phyloP scores from a whole-genome alignment of 345 rosid genomes.

The Geranium brycei region DNA sequence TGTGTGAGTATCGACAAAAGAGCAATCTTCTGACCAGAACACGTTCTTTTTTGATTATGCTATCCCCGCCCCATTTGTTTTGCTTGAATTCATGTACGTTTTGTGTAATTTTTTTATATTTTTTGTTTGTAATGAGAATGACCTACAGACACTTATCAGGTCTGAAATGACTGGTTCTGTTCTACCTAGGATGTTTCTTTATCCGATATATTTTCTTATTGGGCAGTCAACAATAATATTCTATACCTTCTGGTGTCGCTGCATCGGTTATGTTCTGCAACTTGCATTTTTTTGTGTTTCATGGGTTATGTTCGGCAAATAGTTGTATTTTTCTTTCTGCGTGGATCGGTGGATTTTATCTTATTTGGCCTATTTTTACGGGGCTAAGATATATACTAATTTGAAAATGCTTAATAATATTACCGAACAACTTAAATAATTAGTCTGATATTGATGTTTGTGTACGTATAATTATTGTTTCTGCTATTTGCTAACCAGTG shows the following conservation, averaged over 20 bases:
- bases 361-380: background rate
- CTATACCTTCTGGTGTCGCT: background rate
- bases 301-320: background rate
- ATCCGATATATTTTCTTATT: slow-evolving; percentile 8
- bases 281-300: background rate
- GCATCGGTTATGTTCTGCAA: background rate
- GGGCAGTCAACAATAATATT: slow-evolving; percentile 16
- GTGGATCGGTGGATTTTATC: background rate
- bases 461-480: slow-evolving; percentile 1
- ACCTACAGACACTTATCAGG: slow-evolving; percentile 3
- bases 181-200: slow-evolving; percentile 14
- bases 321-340: background rate
- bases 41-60: slow-evolving; percentile 15
- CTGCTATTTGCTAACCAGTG: slow-evolving; percentile 17
- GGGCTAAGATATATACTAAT: background rate
- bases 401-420: background rate
- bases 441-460: too few species aligned
- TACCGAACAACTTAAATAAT: too few species aligned
- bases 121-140: background rate
- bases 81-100: slow-evolving; percentile 7
- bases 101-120: slow-evolving; percentile 1
- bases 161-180: slow-evolving; percentile 5
- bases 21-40: slow-evolving; percentile 32
- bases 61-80: slow-evolving; percentile 6
- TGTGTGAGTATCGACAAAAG: slow-evolving; percentile 9